These are phyloP conservation scores for Capronia coronata DNA, from an alignment of 2,329 filamentous ascomycete species.

Conservation along the genomic window DNA sequence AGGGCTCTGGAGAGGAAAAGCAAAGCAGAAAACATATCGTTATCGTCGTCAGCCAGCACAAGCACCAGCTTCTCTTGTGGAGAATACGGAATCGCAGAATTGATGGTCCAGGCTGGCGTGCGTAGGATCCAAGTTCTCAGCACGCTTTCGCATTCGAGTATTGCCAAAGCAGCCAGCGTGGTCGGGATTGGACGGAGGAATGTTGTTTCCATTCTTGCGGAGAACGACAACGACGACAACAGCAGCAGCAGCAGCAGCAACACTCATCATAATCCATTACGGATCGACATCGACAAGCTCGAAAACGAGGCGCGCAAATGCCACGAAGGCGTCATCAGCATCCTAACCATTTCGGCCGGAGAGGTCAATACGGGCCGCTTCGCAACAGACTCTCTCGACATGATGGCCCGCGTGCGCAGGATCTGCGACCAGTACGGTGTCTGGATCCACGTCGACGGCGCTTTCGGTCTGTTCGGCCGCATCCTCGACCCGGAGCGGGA, in stretches of 20 bases:
- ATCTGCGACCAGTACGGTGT: conserved; percentile 67
- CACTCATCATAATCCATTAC: conserved; percentile 54
- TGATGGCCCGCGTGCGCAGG: conserved; percentile 54
- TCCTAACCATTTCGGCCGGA: conserved; percentile 74
- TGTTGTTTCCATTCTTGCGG: conserved; percentile 53
- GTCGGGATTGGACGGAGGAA: conserved; percentile 67
- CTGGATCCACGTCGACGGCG: conserved; percentile 88
- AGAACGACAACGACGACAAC: neutral
- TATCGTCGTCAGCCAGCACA: too few species aligned
- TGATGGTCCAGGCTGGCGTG: conserved; percentile 49
- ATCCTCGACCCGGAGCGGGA: conserved; percentile 47
- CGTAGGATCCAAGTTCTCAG: conserved; percentile 69
- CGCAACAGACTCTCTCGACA: conserved; percentile 52
- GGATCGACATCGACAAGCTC: conserved; percentile 61
- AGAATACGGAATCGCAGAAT: conserved; percentile 55
- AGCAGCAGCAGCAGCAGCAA: conserved; percentile 22
- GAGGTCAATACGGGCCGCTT: conserved; percentile 89
- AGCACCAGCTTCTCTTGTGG: conserved; percentile 52
- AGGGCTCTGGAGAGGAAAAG: conserved; percentile 38
- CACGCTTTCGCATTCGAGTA: conserved; percentile 74
- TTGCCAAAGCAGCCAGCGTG: conserved; percentile 75
- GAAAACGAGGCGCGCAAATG: conserved; percentile 50
- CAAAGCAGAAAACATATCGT: too few species aligned
- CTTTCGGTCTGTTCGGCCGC: conserved; percentile 78
- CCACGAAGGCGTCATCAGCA: conserved; percentile 49